Base-by-base conservation (phyloP, 352 stramenopile species). In the Hyaloperonospora brassicae region DNA sequence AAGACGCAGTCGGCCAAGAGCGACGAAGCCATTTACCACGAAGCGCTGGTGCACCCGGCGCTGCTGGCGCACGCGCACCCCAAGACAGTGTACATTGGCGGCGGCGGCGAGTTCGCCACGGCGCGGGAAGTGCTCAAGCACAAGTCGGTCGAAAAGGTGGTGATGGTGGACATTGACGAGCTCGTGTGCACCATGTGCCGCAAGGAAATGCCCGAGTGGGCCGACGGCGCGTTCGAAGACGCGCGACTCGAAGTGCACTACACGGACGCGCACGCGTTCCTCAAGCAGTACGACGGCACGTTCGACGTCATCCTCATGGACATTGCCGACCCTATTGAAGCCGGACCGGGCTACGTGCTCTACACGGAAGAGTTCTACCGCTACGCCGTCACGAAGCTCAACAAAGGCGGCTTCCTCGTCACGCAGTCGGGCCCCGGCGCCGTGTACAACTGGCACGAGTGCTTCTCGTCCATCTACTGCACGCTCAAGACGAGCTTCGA, bases 231-330 rank as follows among this genome's bases (percentile, higher is more conserved):
- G 36, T 91, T 95, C 25, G 83, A 95, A 46, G 85, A 98, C 78
- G 79, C 88, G 9, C 86, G 92, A 47, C 71, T 98, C 14, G 79
- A 98, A 40, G 73, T 98, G 55, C 84, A 95, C 64, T 82, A 95
- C 59, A 92, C 85, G 22, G 90, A 97, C 72, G 89, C 89, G 4
- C 82, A 95, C 56, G 72, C 79, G 39, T 97, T 95, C 59, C 72
- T 97, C 43, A 87, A 89, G 63, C 55, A 86, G 60, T 86, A 89
- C 63, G 75, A 84, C 27, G 73, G 72, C 60, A 84, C 69, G 31
- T 87, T 91, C 55, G 94, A 98, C 64, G 87, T 97, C 12, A 96
- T 98, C 55, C 95, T 98, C 71, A 97, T 98, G 84, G 95, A 98
- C 67, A 97, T 98, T 56, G 87, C 84, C 24, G 87, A 96, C 70